Percentiles rank a stretch among this genome's conserved stretches.
phyloP scores from a whole-genome alignment of 805 yeast genomes.

The Wickerhamiella musiphila region DNA sequence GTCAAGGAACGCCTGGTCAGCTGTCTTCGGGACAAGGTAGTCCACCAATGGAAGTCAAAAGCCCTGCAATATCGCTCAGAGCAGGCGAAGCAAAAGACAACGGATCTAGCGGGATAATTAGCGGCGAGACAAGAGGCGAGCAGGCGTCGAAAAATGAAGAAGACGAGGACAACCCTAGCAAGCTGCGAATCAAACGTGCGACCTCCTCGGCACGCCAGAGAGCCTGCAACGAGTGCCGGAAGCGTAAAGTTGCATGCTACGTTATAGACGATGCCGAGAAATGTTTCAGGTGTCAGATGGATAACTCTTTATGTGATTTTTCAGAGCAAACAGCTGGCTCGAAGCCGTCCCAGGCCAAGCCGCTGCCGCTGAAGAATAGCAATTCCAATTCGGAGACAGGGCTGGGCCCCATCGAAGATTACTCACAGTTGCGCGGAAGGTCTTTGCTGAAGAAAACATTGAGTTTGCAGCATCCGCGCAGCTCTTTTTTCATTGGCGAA shows the following conservation, averaged over 20 bases:
- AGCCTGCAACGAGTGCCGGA: conserved; percentile 76
- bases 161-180: neutral
- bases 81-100: too few species aligned
- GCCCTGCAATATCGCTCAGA: too few species aligned
- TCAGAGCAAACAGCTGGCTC: conserved; percentile 31
- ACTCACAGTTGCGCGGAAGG: conserved; percentile 42
- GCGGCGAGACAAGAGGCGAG: too few species aligned
- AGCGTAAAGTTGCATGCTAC: conserved; percentile 66
- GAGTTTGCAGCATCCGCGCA: conserved; percentile 74
- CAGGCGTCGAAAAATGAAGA: too few species aligned
- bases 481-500: conserved; percentile 77
- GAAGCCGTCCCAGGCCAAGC: conserved; percentile 9
- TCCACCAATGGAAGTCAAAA: too few species aligned
- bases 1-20: too few species aligned
- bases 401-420: conserved; percentile 41
- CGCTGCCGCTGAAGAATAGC: conserved; percentile 4
- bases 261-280: conserved; percentile 32
- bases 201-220: conserved; percentile 16
- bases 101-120: too few species aligned
- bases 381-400: conserved; percentile 2
- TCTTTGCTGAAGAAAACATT: conserved; percentile 51
- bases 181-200: conserved; percentile 4
- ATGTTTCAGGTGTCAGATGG: conserved; percentile 65
- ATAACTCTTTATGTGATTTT: conserved; percentile 58
- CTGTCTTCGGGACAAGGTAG: too few species aligned